Percentiles rank a stretch among this genome's conserved stretches.
These are phyloP conservation scores for Penicillium psychrofluorescens DNA, from an alignment of 495 filamentous ascomycete species.

Conservation along the genomic window DNA sequence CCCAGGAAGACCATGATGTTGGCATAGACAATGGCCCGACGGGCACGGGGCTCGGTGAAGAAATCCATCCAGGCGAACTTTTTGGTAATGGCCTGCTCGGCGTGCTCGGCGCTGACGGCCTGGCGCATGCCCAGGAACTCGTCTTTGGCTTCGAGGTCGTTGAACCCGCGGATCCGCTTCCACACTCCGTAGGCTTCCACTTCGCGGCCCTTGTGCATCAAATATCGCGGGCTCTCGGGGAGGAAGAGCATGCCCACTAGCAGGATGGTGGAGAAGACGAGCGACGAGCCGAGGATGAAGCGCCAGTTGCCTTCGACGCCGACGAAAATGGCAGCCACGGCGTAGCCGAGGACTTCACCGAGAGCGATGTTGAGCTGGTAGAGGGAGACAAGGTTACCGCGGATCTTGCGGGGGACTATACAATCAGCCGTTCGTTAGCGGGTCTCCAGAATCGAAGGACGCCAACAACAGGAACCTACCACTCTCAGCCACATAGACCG, in stretches of 20 bases:
- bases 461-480: conserved; percentile 16
- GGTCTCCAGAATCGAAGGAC: neutral
- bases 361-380: conserved; percentile 60
- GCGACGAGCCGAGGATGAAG: conserved; percentile 56
- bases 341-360: conserved; percentile 56
- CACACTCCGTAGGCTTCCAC: conserved; percentile 51
- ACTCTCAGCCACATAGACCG: conserved; percentile 47
- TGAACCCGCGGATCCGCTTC: conserved; percentile 52
- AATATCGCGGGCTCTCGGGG: conserved; percentile 49
- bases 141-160: conserved; percentile 39
- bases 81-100: conserved; percentile 28
- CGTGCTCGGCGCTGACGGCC: conserved; percentile 40
- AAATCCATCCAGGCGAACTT: conserved; percentile 55
- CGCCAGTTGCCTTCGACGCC: conserved; percentile 54
- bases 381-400: conserved; percentile 54
- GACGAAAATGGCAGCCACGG: conserved; percentile 54
- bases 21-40: conserved; percentile 54
- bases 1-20: conserved; percentile 57
- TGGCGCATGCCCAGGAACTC: conserved; percentile 58
- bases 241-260: conserved; percentile 52
- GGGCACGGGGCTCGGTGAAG: conserved; percentile 49
- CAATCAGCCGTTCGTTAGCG: conserved; percentile 11
- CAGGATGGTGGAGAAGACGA: conserved; percentile 58
- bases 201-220: conserved; percentile 45
- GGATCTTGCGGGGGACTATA: conserved; percentile 40